Evolutionary conservation across 768 basidiomycete genomes (phyloP), one percentile per base, ranked within the genome.

Genomic region (Leucogyrophana mollusca): DNA sequence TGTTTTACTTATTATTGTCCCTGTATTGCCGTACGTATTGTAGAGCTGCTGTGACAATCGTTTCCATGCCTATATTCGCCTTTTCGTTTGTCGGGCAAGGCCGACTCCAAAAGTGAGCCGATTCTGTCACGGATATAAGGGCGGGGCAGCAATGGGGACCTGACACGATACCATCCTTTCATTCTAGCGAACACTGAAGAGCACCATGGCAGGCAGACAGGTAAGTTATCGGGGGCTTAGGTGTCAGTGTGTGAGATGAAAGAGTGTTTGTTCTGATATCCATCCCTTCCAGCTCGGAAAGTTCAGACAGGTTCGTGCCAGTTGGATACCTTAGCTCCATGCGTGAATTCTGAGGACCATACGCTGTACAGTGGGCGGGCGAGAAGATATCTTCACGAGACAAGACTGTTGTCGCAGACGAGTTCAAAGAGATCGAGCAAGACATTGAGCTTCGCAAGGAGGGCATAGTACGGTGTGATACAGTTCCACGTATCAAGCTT

Each of bases 301-400:
- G 65, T 65, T 90, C 34, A 83, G 80, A 51, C 88, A 90, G 79
- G 88, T 87, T 50, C 46, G 74, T 59, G 3, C 23, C 34, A 23
- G 45, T 55, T 45, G 40, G 43, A 8, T 13, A 9, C 7, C 17
- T 32, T 56, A 33, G 67, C 60, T 66, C 62, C 27, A 30, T 7
- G 64, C 61, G 61, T 49, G 34, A 40, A 17, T 49, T 44, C 40
- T 55, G 35, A 37, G 27, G 13, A n/a, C n/a, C 13, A 37, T n/a
- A 21, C 35, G 20, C 16, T 37, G 7, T 39, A 14, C 57, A 94
- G 88, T 90, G 90, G 87, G 90, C 89, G 4, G 90, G 88, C 34
- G 91, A 94, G 69, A 86, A 89, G 55, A 90, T 96, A 43, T 83
- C 88, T 33, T 78, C 85, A 20, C 80, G 85, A 52, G 89, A 92